Evolutionary conservation across 2,329 filamentous ascomycete species (phyloP).

Genomic region (Colletotrichum higginsianum): DNA sequence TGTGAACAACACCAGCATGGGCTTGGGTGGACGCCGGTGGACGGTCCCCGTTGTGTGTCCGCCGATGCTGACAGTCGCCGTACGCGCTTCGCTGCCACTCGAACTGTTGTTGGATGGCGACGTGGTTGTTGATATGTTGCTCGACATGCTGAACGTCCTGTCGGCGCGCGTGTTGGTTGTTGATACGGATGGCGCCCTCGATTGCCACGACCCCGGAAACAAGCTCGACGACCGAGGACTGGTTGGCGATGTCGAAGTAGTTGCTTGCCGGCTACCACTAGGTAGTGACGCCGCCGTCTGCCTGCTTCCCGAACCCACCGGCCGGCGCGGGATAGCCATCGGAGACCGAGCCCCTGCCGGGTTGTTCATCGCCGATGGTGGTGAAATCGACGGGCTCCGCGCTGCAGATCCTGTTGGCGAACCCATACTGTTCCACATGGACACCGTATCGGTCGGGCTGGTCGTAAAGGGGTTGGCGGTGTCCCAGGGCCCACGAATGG

Average conservation of each 20-base stretch:
- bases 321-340: conserved; percentile 35
- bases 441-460: conserved; percentile 32
- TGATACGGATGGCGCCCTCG: conserved; percentile 33
- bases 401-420: not conserved
- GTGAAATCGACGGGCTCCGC: conserved; percentile 44
- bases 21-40: conserved; percentile 51
- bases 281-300: conserved; percentile 12
- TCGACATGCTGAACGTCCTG: conserved; percentile 43
- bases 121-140: conserved; percentile 31
- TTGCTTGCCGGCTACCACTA: conserved; percentile 10
- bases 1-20: conserved; percentile 54
- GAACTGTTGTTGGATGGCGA: conserved; percentile 40
- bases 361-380: not conserved
- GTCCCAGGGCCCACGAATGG: conserved; percentile 13
- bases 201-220: conserved; percentile 15
- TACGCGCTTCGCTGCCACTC: conserved; percentile 40
- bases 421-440: conserved; percentile 17
- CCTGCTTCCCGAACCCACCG: conserved; percentile 32
- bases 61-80: conserved; percentile 42
- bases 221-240: conserved; percentile 19
- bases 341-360: conserved; percentile 17
- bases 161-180: conserved; percentile 36
- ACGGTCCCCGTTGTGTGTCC: conserved; percentile 49
- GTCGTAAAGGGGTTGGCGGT: conserved; percentile 6
- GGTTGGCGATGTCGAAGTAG: not conserved